phyloP scores from a whole-genome alignment of 106 monocot species.

The Apostasia ramifera region DNA sequence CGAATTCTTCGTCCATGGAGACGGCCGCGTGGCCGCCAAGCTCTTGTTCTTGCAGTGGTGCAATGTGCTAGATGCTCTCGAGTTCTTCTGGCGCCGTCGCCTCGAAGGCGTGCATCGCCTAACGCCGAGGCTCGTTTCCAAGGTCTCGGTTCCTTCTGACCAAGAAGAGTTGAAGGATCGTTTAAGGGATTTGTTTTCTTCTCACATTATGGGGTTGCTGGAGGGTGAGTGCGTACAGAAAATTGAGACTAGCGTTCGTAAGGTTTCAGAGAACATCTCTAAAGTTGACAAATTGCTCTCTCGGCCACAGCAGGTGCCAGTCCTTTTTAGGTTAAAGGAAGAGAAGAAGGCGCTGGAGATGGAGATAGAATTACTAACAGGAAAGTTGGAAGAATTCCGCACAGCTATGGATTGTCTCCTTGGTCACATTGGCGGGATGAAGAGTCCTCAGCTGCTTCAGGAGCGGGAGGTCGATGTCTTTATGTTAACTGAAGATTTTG shows the following conservation, averaged over 20 bases:
- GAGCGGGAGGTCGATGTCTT: constrained; percentile 8
- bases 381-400: constrained; percentile 33
- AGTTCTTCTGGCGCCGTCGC: constrained; percentile 35
- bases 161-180: constrained; percentile 10
- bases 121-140: constrained; percentile 3
- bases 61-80: constrained; percentile 31
- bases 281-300: constrained; percentile 6
- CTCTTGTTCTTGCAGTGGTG: constrained; percentile 19
- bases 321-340: background rate
- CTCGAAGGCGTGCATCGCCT: constrained; percentile 12
- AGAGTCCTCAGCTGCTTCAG: background rate
- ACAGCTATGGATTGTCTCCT: constrained; percentile 22
- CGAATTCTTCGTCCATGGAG: background rate
- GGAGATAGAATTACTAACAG: constrained; percentile 23
- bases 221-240: constrained; percentile 9
- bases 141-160: background rate
- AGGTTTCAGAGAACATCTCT: constrained; percentile 14
- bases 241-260: constrained; percentile 13
- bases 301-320: background rate
- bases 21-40: constrained; percentile 5
- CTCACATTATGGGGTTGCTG: constrained; percentile 20
- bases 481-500: constrained; percentile 10
- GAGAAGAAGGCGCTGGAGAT: constrained; percentile 10
- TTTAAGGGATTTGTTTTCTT: constrained; percentile 18
- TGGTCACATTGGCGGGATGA: background rate